phyloP scores from a whole-genome alignment of 306 rosid species.

The Inga oerstediana region DNA sequence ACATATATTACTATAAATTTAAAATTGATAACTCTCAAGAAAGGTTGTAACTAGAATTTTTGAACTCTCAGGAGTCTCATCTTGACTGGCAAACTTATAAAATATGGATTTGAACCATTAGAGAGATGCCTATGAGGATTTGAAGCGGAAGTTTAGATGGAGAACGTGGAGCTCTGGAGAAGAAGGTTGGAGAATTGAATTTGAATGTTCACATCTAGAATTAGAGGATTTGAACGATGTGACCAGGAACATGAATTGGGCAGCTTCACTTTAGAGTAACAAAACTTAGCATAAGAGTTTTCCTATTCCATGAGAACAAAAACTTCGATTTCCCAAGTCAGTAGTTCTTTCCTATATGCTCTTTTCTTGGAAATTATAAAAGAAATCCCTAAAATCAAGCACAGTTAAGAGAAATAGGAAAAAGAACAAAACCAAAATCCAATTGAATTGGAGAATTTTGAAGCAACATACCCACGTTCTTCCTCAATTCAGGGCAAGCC shows the following conservation, averaged over 20 bases:
- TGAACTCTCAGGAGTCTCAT: too few relatives aligned
- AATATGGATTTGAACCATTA: too few relatives aligned
- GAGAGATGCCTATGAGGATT: background rate
- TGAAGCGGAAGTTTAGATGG: background rate
- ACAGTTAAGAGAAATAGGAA: background rate
- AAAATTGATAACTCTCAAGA: background rate
- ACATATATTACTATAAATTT: too few relatives aligned
- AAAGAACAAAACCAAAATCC: background rate
- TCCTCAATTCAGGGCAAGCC: slow-evolving; percentile 88
- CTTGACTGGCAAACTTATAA: too few relatives aligned
- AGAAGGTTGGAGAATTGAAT: background rate
- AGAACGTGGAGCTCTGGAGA: background rate
- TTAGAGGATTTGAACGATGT: background rate
- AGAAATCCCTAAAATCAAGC: slow-evolving; percentile 5
- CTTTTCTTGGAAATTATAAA: background rate
- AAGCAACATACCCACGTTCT: slow-evolving; percentile 63
- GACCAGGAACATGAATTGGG: background rate
- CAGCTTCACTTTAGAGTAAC: background rate
- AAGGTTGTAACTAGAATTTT: too few relatives aligned
- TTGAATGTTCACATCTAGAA: background rate
- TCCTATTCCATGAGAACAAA: background rate
- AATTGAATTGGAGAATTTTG: slow-evolving; percentile 4
- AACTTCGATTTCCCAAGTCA: background rate
- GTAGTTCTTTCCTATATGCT: background rate
- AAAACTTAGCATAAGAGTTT: background rate